These are phyloP conservation scores for Camptophora hylomeconis DNA, from an alignment of 2,329 filamentous ascomycete genomes.

Conservation along the genomic window DNA sequence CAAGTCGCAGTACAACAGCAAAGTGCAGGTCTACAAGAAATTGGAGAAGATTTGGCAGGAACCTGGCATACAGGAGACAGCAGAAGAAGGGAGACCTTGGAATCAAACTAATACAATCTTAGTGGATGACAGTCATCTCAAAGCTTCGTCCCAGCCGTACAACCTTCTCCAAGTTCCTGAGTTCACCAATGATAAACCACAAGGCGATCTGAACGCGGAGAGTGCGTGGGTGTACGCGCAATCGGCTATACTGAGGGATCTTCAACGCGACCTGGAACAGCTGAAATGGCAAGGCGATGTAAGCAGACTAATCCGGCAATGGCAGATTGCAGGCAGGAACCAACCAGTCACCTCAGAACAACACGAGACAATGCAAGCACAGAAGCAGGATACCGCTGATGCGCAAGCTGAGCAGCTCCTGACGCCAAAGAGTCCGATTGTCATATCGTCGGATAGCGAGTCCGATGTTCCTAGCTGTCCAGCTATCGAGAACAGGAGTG, in stretches of 20 bases:
- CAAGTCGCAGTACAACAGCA: conserved; percentile 47
- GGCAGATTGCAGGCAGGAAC: too few species aligned
- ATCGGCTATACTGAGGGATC: conserved; percentile 33
- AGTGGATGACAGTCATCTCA: conserved; percentile 72
- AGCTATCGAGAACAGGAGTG: conserved; percentile 1
- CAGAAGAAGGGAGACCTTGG: conserved; percentile 39
- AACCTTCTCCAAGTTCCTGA: conserved; percentile 75
- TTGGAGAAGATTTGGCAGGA: conserved; percentile 58
- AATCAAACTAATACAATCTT: conserved; percentile 77
- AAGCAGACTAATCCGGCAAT: conserved; percentile 27
- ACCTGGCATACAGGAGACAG: conserved; percentile 28
- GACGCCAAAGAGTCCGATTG: conserved; percentile 1
- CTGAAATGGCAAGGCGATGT: conserved; percentile 37
- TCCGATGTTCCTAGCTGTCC: background rate
- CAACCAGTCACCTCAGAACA: conserved; percentile 3
- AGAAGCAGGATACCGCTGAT: background rate
- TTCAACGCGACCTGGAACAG: conserved; percentile 40
- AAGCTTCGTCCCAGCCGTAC: conserved; percentile 68
- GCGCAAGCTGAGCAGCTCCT: conserved; percentile 1
- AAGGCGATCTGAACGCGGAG: conserved; percentile 22
- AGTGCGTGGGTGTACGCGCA: conserved; percentile 28
- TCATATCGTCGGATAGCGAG: conserved; percentile 1
- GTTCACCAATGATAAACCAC: conserved; percentile 36
- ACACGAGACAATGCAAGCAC: conserved; percentile 1
- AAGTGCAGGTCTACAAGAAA: conserved; percentile 83